Evolutionary conservation across 2,329 filamentous ascomycete genomes (phyloP), one percentile per base, ranked within the genome.

Genomic region (Phialocephala subalpina): DNA sequence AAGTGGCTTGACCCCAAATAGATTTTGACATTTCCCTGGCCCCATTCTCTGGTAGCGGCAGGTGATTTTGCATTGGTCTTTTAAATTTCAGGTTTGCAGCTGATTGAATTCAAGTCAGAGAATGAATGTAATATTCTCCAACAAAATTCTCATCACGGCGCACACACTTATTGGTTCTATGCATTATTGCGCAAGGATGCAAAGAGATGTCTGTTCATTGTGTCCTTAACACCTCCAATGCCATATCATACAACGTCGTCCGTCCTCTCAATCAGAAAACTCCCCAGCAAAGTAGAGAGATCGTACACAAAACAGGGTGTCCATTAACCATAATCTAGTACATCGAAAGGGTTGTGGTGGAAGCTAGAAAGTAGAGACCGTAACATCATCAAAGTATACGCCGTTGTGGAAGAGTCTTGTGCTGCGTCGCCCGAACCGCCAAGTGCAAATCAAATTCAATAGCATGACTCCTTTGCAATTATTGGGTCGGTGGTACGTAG

Each of bases 301-400:
- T 47, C 40, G 53, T 53, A 56, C 29, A 58, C 27, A 64, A 69
- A 69, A 47, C 36, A 67, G 65, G 65, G 70, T 71, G 60, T 73
- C 67, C 70, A 73, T 72, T 73, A 67, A 67, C 69, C 74, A 73
- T 73, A 74, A 72, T 71, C 70, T 74, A 70, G 64, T 73, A 73
- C 69, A 73, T 73, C 63, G 71, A 74, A 73, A 58, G 58, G 64
- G 63, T 65, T 60, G 64, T 66, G 60, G 52, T 67, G 58, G 61
- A 70, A 69, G 65, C 67, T 71, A 69, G 60, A 69, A 68, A 70
- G 67, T 69, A 36, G 69, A 53, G 59, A 68, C 70, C 75, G 69
- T 77, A 72, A 76, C 69, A 74, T 77, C 74, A 67, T 76, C 68
- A 74, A 72, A 73, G 69, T 70, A 72, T 71, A 68, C 66, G 68